phyloP scores from a whole-genome alignment of 108 stramenopile species.

The Parmales sp. region DNA sequence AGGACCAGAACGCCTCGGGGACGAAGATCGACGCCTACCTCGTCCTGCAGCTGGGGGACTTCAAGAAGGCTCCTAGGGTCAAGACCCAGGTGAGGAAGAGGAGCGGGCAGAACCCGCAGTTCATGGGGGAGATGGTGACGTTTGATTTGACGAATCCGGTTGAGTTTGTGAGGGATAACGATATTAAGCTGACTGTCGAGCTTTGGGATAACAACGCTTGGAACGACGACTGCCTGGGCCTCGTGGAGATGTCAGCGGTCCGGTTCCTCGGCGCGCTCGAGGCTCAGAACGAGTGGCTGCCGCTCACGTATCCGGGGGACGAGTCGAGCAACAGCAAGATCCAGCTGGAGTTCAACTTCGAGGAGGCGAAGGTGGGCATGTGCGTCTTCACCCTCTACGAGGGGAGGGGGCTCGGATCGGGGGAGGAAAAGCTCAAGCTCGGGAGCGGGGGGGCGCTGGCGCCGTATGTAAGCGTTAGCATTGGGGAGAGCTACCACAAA shows the following conservation, averaged over 20 bases:
- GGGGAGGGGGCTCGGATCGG: constrained; percentile 27
- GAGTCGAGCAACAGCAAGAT: constrained; percentile 18
- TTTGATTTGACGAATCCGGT: constrained; percentile 46
- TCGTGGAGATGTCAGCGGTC: constrained; percentile 13
- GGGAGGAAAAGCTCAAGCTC: constrained; percentile 32
- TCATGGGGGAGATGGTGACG: constrained; percentile 34
- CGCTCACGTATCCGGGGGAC: constrained; percentile 19
- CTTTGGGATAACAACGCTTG: constrained; percentile 37
- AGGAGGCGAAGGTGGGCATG: constrained; percentile 48
- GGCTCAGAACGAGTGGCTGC: constrained; percentile 8
- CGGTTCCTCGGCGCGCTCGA: constrained; percentile 19
- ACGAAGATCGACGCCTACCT: constrained; percentile 26
- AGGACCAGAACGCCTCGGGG: constrained; percentile 1
- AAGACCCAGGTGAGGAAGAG: constrained; percentile 19
- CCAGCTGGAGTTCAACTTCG: constrained; percentile 38
- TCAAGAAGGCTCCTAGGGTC: constrained; percentile 19
- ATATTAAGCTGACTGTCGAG: constrained; percentile 37
- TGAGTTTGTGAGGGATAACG: constrained; percentile 27
- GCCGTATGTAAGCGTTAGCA: background rate
- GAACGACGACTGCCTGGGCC: constrained; percentile 17
- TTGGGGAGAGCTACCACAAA: constrained; percentile 25
- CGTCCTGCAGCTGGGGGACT: constrained; percentile 25
- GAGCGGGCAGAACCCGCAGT: constrained; percentile 37
- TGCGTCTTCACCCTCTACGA: constrained; percentile 33
- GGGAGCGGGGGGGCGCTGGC: constrained; percentile 16